Conservation (phyloP, 2,329 filamentous ascomycete species). For the Drechslera avenae region DNA sequence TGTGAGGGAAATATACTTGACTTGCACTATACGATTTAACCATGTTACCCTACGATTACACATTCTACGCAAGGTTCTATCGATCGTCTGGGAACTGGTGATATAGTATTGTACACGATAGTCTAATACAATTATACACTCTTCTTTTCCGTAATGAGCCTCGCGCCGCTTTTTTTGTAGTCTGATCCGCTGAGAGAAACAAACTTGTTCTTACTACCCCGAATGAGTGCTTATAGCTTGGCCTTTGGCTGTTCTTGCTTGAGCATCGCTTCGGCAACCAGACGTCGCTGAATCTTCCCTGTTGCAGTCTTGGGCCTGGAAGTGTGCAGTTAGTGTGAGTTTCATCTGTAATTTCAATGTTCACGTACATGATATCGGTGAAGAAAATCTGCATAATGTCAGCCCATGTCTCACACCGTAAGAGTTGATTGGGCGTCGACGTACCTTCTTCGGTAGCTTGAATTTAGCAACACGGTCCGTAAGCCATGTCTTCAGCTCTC, state of each 20-base stretch:
- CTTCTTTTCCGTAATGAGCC: background rate
- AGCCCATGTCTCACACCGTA: slow-evolving; percentile 20
- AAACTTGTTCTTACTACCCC: slow-evolving; percentile 1
- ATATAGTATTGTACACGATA: slow-evolving; percentile 8
- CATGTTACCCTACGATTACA: slow-evolving; percentile 11
- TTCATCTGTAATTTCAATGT: background rate
- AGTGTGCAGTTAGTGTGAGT: slow-evolving; percentile 10
- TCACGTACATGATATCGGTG: slow-evolving; percentile 68
- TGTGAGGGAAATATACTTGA: slow-evolving; percentile 5
- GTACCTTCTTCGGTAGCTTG: slow-evolving; percentile 81
- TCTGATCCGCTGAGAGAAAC: slow-evolving; percentile 3
- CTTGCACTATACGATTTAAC: slow-evolving; percentile 13
- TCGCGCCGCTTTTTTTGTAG: background rate
- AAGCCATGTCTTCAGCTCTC: slow-evolving; percentile 72
- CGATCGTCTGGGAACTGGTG: slow-evolving; percentile 2
- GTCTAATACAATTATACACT: background rate
- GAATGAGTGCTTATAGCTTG: slow-evolving; percentile 53
- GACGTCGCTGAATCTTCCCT: slow-evolving; percentile 83
- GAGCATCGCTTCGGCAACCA: slow-evolving; percentile 85
- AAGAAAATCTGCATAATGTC: slow-evolving; percentile 68
- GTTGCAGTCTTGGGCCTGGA: slow-evolving; percentile 79
- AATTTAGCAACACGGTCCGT: slow-evolving; percentile 76
- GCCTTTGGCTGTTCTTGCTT: slow-evolving; percentile 66
- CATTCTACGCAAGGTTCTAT: slow-evolving; percentile 7
- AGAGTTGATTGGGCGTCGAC: slow-evolving; percentile 23